phyloP scores from a whole-genome alignment of 2,329 filamentous ascomycete genomes.

The Taxawa tesnikishii region DNA sequence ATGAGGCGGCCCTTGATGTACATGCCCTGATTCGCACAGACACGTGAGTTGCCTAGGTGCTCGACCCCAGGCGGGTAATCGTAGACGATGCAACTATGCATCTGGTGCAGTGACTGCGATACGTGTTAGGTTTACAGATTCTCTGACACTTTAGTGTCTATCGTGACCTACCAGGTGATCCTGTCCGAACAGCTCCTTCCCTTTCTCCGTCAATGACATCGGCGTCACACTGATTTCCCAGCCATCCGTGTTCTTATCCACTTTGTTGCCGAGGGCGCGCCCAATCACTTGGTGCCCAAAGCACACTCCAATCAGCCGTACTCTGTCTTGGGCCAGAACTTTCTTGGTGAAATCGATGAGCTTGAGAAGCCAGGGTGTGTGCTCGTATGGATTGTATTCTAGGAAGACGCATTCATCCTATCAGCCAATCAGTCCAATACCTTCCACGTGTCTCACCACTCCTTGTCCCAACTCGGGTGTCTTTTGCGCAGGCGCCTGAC shows the following conservation, averaged over 20 bases:
- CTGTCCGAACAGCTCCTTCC: slow-evolving; percentile 58
- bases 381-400: slow-evolving; percentile 62
- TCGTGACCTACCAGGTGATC: slow-evolving; percentile 49
- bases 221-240: slow-evolving; percentile 75
- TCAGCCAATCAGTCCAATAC: slow-evolving; percentile 1
- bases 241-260: slow-evolving; percentile 53
- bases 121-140: too few species aligned
- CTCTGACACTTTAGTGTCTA: too few species aligned
- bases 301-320: slow-evolving; percentile 68
- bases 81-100: slow-evolving; percentile 71
- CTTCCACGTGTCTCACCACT: too few species aligned
- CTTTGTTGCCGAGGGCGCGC: slow-evolving; percentile 55
- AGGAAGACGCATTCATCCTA: slow-evolving; percentile 10
- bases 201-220: slow-evolving; percentile 54
- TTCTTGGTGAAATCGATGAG: slow-evolving; percentile 56
- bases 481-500: too few species aligned
- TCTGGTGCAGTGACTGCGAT: slow-evolving; percentile 66
- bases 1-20: slow-evolving; percentile 55
- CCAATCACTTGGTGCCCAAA: slow-evolving; percentile 82
- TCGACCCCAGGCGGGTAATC: slow-evolving; percentile 50
- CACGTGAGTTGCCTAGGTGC: slow-evolving; percentile 50
- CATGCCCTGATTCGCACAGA: slow-evolving; percentile 70
- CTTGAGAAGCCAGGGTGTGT: slow-evolving; percentile 62
- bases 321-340: slow-evolving; percentile 47
- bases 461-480: too few species aligned